Conservation (phyloP, 2,329 filamentous ascomycete species). For the Exophiala mesophila region DNA sequence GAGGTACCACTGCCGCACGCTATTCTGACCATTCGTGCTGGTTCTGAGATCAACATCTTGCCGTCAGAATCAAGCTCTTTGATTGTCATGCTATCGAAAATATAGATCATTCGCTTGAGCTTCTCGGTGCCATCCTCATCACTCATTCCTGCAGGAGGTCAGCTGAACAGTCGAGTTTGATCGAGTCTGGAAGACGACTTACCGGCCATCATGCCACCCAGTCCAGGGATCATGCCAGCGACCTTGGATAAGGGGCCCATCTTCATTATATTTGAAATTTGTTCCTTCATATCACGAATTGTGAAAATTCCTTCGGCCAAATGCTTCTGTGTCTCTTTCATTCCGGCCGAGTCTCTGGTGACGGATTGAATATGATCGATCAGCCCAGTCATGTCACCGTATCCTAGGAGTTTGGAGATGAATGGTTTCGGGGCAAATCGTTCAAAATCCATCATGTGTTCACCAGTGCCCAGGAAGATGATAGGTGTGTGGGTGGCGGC, state of each 20-base stretch:
- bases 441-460: conserved; percentile 94
- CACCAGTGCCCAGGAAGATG: conserved; percentile 94
- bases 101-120: conserved; percentile 97
- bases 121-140: conserved; percentile 93
- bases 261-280: conserved; percentile 98
- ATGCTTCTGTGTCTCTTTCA: conserved; percentile 97
- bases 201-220: conserved; percentile 79
- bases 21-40: conserved; percentile 85
- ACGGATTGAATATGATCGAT: conserved; percentile 95
- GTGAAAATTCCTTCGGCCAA: conserved; percentile 96
- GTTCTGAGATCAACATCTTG: conserved; percentile 88
- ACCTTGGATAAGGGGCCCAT: conserved; percentile 98
- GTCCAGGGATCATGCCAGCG: conserved; percentile 96
- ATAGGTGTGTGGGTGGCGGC: conserved; percentile 95
- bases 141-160: conserved; percentile 62
- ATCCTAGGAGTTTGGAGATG: conserved; percentile 86
- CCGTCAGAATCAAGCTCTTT: conserved; percentile 95
- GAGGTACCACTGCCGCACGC: conserved; percentile 85
- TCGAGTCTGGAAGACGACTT: neutral
- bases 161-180: no score
- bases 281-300: conserved; percentile 86
- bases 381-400: conserved; percentile 93
- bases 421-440: conserved; percentile 90
- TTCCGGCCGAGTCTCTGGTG: conserved; percentile 73
- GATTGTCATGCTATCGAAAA: conserved; percentile 96